Evolutionary conservation across 2,329 filamentous ascomycete species (phyloP).

Genomic region (Beauveria australis): DNA sequence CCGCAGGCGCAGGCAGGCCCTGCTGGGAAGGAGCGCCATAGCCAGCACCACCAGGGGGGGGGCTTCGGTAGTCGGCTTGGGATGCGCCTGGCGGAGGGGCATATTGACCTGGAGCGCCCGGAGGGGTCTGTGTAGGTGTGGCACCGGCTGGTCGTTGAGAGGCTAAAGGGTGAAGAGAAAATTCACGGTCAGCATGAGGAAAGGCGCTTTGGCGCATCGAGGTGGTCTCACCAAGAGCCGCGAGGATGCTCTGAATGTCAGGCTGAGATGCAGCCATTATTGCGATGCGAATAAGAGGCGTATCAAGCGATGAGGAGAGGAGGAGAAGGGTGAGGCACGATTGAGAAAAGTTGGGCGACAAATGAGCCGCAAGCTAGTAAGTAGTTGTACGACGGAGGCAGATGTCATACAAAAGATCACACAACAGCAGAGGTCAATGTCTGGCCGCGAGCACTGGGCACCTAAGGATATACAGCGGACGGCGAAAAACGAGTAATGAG

Average conservation of each 20-base stretch:
- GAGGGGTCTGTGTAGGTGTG: constrained; percentile 35
- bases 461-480: constrained; percentile 2
- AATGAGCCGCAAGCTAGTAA: background rate
- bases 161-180: constrained; percentile 25
- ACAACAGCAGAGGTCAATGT: background rate
- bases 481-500: background rate
- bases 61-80: constrained; percentile 25
- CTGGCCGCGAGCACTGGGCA: constrained; percentile 2
- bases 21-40: constrained; percentile 32
- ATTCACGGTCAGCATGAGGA: constrained; percentile 8
- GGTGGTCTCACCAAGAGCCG: constrained; percentile 36
- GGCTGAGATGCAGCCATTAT: constrained; percentile 25
- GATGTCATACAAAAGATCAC: constrained; percentile 7
- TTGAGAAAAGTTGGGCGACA: background rate
- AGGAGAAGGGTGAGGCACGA: background rate
- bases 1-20: constrained; percentile 57
- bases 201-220: background rate
- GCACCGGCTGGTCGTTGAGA: constrained; percentile 36
- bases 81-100: constrained; percentile 30
- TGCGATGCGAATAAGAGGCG: background rate
- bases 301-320: background rate
- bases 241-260: constrained; percentile 39
- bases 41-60: constrained; percentile 26
- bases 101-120: constrained; percentile 28
- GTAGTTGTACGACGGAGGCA: background rate